Evolutionary conservation across 192 early-diverging fungal species (phyloP).

Genomic region (Entomortierella parvispora): DNA sequence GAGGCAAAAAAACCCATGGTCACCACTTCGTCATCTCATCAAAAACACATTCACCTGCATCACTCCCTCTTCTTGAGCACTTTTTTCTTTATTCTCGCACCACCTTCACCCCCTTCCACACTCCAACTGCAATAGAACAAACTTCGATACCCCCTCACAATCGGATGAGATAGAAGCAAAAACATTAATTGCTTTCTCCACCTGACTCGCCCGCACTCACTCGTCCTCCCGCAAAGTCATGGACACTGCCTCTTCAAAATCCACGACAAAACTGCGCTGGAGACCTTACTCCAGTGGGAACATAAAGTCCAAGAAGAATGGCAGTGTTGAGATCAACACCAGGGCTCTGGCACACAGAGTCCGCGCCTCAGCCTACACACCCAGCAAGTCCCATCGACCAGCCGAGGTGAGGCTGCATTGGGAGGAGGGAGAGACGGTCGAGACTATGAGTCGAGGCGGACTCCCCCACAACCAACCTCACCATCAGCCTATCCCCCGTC

Average conservation of each 20-base stretch:
- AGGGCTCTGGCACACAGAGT: slow-evolving; percentile 37
- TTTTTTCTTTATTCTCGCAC: neutral
- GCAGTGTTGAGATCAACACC: slow-evolving; percentile 12
- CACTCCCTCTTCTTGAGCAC: neutral
- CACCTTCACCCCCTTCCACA: neutral
- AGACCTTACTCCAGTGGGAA: slow-evolving; percentile 31
- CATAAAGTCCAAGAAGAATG: slow-evolving; percentile 9
- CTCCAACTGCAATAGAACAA: neutral
- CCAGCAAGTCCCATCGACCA: neutral
- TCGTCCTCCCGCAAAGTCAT: neutral
- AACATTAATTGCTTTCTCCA: no score
- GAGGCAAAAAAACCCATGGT: neutral
- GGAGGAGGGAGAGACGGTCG: slow-evolving; percentile 50
- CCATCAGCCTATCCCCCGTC: neutral
- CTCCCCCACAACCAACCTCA: slow-evolving; percentile 34
- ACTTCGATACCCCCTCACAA: neutral
- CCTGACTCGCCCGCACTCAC: neutral
- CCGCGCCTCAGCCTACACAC: neutral
- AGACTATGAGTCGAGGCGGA: slow-evolving; percentile 46
- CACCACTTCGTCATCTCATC: no score
- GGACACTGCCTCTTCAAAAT: slow-evolving; percentile 10
- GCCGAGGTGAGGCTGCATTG: slow-evolving; percentile 32
- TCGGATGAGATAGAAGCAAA: no score
- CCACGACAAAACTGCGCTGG: slow-evolving; percentile 43
- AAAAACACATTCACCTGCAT: no score